These are phyloP conservation scores for Austroboletus eburneus DNA, from an alignment of 768 basidiomycete genomes.

Conservation along the genomic window DNA sequence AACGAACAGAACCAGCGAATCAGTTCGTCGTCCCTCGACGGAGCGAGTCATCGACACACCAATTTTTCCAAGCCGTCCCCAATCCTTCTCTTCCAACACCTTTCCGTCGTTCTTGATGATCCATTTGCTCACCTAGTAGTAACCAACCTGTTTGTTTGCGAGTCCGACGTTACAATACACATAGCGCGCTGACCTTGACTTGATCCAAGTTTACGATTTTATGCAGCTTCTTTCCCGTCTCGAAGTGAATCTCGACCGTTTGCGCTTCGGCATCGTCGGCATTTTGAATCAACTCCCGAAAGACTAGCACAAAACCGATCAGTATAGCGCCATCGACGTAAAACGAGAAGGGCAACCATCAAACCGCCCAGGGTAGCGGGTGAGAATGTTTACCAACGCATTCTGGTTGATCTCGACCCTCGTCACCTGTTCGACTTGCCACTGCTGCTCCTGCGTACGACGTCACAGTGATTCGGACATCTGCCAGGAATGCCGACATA, in stretches of 20 bases:
- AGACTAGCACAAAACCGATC: conserved; percentile 26
- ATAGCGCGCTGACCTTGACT: not conserved
- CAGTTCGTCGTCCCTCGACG: too few relatives aligned
- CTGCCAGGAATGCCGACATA: too few relatives aligned
- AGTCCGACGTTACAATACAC: too few relatives aligned
- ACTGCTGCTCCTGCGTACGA: too few relatives aligned
- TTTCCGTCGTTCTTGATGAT: not conserved
- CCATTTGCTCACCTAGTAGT: not conserved
- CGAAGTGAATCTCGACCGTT: not conserved
- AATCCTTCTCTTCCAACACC: not conserved
- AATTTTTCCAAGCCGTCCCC: conserved; percentile 1
- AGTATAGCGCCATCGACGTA: not conserved
- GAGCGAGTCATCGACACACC: not conserved
- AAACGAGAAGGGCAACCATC: not conserved
- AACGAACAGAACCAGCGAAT: not conserved
- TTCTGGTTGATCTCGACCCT: not conserved
- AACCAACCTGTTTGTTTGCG: not conserved
- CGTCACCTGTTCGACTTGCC: not conserved
- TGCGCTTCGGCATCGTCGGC: conserved; percentile 32
- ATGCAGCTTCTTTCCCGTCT: not conserved
- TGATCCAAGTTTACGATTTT: not conserved
- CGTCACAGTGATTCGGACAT: too few relatives aligned
- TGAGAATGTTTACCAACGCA: not conserved
- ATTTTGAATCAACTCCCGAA: conserved; percentile 54
- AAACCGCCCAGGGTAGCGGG: conserved; percentile 2